Conservation (phyloP, 2,329 filamentous ascomycete genomes). For the Alternaria viburni region DNA sequence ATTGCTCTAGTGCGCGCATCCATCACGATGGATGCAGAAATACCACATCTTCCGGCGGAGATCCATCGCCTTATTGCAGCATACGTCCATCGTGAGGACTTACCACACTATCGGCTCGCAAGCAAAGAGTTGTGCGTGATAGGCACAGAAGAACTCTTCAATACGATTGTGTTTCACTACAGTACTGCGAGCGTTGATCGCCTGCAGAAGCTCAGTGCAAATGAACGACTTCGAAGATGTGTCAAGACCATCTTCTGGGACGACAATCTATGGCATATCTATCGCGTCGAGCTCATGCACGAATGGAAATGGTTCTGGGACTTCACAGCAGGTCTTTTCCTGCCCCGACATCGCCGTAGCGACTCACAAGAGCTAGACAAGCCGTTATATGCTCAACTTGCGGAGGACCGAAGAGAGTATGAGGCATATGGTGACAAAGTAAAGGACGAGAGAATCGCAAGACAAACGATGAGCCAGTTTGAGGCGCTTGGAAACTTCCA, state of each 20-base stretch:
- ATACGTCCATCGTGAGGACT: constrained; percentile 8
- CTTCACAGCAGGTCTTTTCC: not conserved
- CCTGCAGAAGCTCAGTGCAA: constrained; percentile 4
- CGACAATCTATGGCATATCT: not conserved
- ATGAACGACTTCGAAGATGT: constrained; percentile 6
- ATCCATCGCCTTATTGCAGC: constrained; percentile 14
- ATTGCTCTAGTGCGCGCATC: no score
- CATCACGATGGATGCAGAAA: no score
- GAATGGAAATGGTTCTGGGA: constrained; percentile 15
- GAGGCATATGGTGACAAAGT: constrained; percentile 8
- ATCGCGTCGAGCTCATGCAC: constrained; percentile 8
- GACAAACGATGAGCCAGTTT: not conserved
- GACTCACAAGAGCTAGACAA: not conserved
- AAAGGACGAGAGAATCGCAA: constrained; percentile 8
- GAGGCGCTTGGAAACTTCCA: not conserved
- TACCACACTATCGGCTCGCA: constrained; percentile 19
- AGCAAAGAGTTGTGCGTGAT: constrained; percentile 5
- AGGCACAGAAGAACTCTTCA: constrained; percentile 13
- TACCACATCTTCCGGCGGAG: constrained; percentile 16
- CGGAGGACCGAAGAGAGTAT: constrained; percentile 6
- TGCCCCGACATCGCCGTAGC: not conserved
- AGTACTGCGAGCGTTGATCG: constrained; percentile 12
- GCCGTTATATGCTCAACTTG: not conserved
- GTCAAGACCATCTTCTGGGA: constrained; percentile 20
- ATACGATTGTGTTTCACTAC: constrained; percentile 14